Evolutionary conservation across 1,139 yeast species (phyloP).

Genomic region (Sugiyamaella japonica): DNA sequence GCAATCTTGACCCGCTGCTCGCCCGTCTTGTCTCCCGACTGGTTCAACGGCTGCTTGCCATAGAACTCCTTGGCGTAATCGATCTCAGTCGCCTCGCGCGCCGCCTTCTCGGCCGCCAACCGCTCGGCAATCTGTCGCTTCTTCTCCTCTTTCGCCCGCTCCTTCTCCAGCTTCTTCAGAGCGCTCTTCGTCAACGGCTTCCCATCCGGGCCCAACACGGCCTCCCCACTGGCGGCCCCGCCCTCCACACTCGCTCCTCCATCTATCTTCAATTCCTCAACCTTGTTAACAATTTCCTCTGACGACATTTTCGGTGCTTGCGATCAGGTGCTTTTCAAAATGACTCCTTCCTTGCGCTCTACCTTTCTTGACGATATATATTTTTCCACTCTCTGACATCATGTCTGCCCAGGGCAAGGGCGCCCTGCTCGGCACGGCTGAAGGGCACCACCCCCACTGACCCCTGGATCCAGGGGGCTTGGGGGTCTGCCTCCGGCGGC

Average conservation of each 20-base stretch:
- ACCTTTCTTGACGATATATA: too few relatives aligned
- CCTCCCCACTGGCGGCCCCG: slow-evolving; percentile 13
- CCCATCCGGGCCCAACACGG: slow-evolving; percentile 55
- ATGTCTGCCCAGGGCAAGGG: neutral
- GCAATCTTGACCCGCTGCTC: slow-evolving; percentile 57
- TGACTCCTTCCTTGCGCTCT: neutral
- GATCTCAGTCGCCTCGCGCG: slow-evolving; percentile 73
- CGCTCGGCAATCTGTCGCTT: slow-evolving; percentile 92
- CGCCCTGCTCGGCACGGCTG: neutral
- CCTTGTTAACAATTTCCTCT: slow-evolving; percentile 31
- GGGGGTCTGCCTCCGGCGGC: too few relatives aligned
- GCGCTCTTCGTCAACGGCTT: slow-evolving; percentile 95
- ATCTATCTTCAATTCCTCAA: slow-evolving; percentile 33
- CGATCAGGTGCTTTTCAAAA: neutral
- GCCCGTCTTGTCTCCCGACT: slow-evolving; percentile 68
- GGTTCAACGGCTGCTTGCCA: slow-evolving; percentile 86
- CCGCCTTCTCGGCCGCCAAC: slow-evolving; percentile 82
- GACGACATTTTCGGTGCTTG: slow-evolving; percentile 28
- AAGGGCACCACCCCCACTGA: neutral
- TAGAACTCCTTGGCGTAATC: slow-evolving; percentile 86
- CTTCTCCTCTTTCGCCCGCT: slow-evolving; percentile 86
- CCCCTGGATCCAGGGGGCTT: neutral
- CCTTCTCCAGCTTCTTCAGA: slow-evolving; percentile 89
- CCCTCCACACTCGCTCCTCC: slow-evolving; percentile 33
- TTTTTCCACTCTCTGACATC: slow-evolving; percentile 6